Conservation (phyloP, 2,329 filamentous ascomycete species). For the Trichoderma pleuroti region DNA sequence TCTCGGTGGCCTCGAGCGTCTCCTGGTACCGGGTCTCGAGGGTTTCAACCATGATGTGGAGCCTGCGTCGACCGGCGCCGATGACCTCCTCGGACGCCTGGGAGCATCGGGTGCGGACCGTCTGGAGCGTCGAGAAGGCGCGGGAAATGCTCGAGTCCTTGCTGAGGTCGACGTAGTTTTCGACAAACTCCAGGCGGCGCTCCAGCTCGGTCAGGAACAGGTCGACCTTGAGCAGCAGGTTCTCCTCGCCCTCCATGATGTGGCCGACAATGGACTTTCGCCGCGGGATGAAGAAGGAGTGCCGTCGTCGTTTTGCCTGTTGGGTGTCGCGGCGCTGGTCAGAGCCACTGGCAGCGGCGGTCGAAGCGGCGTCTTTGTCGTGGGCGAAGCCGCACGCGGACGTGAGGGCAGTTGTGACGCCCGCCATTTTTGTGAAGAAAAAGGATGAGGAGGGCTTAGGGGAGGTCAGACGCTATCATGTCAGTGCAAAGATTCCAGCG, state of each 20-base stretch:
- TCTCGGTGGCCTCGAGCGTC: conserved; percentile 77
- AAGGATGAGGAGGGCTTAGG: conserved; percentile 16
- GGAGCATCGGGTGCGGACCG: conserved; percentile 83
- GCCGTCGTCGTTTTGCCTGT: conserved; percentile 45
- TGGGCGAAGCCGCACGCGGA: conserved; percentile 36
- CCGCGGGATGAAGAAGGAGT: conserved; percentile 56
- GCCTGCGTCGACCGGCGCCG: conserved; percentile 76
- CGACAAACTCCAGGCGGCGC: conserved; percentile 79
- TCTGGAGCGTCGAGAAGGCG: conserved; percentile 80
- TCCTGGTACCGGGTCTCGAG: conserved; percentile 85
- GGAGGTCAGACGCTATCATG: not conserved
- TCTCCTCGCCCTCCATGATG: conserved; percentile 61
- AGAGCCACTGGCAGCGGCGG: conserved; percentile 41
- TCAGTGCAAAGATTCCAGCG: not conserved
- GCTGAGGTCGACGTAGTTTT: conserved; percentile 79
- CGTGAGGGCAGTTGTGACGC: conserved; percentile 38
- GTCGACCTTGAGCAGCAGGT: conserved; percentile 64
- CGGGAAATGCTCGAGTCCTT: conserved; percentile 80
- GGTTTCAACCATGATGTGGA: conserved; percentile 88
- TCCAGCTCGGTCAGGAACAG: conserved; percentile 83
- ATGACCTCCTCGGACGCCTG: conserved; percentile 87
- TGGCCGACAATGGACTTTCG: conserved; percentile 58
- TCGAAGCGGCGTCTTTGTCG: conserved; percentile 30
- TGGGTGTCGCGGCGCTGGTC: conserved; percentile 32
- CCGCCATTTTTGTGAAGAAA: conserved; percentile 33